Evolutionary conservation across 352 stramenopile genomes (phyloP), one percentile per base, ranked within the genome.

Genomic region (Phytophthora chlamydospora): DNA sequence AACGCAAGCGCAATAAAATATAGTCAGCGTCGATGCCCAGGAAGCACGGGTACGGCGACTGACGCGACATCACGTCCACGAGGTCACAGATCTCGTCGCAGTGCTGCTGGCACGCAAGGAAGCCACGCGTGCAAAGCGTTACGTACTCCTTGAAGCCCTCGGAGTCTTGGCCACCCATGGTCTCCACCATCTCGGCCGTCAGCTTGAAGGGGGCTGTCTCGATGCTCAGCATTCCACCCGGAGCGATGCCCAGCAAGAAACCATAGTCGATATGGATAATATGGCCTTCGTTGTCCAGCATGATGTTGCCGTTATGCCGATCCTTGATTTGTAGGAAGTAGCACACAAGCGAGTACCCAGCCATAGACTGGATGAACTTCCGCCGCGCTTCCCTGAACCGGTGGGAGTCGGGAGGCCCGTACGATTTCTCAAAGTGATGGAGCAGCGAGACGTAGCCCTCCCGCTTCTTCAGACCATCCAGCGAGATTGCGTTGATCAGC

Each of bases 221-320:
- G 56, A 99, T 98, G 44, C 87, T 98, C 49, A 99, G 99, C 78
- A 98, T 98, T 57, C 98, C 97, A 61, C 98, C 98, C 1, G 98
- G 97, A 31, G 96, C 97, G 81, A 98, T 99, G 21, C 97, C 97
- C 52, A 99, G 92, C 36, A 99, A 79, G 73, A 99, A 99, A 7
- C 98, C 98, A 81, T 99, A 99, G 74, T 99, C 98, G 62, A 99
- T 99, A 76, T 99, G 97, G 61, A 99, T 98, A 9, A 99, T 87
- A 73, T 98, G 97, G 12, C 98, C 97, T 76, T 97, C 85, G 42
- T 93, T 98, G 76, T 99, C 97, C 47, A 99, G 90, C 92, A 99
- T 99, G 45, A 99, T 99, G 69, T 99, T 99, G 36, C 97, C 98
- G 61, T 99, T 99, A 90, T 99, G 98, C 6, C 97, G 90, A 80